A percentile compares a stretch with the other conserved stretches of the same genome.
phyloP scores from a whole-genome alignment of 2,329 filamentous ascomycete genomes.

The Pseudogymnoascus verrucosus region DNA sequence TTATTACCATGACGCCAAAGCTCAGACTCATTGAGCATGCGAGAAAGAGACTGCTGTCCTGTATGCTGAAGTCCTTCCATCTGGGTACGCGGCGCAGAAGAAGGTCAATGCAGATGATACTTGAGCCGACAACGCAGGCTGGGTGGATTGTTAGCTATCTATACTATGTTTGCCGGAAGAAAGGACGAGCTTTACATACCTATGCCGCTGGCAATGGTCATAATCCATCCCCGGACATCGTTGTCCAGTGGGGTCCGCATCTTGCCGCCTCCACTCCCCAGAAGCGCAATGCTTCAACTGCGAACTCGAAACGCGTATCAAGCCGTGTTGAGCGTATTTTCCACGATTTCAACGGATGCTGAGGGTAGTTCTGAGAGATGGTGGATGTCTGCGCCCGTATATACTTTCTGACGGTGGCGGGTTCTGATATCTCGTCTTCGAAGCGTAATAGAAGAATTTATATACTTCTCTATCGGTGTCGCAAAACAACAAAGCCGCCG shows the following conservation, averaged over 20 bases:
- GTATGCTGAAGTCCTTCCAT: slow-evolving; percentile 72
- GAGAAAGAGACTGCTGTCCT: slow-evolving; percentile 82
- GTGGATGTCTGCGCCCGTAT: background rate
- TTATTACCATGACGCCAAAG: slow-evolving; percentile 86
- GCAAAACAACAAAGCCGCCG: background rate
- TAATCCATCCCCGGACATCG: slow-evolving; percentile 89
- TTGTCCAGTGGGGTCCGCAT: slow-evolving; percentile 47
- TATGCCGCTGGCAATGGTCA: slow-evolving; percentile 74
- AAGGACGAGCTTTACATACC: slow-evolving; percentile 37
- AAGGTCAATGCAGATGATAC: slow-evolving; percentile 80
- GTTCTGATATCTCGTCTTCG: background rate
- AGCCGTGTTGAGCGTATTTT: background rate
- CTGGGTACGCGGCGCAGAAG: slow-evolving; percentile 65
- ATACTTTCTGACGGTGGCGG: background rate
- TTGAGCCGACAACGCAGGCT: slow-evolving; percentile 66
- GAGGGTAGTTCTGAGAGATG: background rate
- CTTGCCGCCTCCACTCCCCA: slow-evolving; percentile 1
- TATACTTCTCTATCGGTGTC: background rate
- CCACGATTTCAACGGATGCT: background rate
- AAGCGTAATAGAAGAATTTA: background rate
- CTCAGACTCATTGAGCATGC: slow-evolving; percentile 84
- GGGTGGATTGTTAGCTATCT: slow-evolving; percentile 10
- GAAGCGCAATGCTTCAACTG: background rate
- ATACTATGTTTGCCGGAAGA: background rate
- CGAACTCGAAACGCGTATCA: background rate